Conservation (phyloP, 139 green algal species). For the Nannochloris sp. region DNA sequence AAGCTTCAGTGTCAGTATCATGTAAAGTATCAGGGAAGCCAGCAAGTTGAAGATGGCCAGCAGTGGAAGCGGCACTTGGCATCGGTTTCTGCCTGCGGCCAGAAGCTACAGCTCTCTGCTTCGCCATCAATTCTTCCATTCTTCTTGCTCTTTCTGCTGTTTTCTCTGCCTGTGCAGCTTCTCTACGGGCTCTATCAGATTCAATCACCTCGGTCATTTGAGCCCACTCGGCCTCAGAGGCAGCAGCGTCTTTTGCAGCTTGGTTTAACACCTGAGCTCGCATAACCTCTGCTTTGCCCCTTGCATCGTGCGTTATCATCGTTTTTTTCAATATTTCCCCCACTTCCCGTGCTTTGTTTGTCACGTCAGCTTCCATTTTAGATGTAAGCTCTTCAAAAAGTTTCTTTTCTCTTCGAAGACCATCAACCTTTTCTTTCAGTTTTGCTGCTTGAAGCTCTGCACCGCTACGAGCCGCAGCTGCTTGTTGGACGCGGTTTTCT, state of each 20-base stretch:
- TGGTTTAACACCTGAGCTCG: constrained; percentile 49
- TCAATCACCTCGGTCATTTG: constrained; percentile 80
- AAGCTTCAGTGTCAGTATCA: neutral
- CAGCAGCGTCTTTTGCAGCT: constrained; percentile 74
- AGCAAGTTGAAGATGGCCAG: too few species aligned
- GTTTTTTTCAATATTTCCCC: constrained; percentile 64
- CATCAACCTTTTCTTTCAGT: constrained; percentile 76
- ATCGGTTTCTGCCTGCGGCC: too few species aligned
- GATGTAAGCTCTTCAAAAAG: constrained; percentile 79
- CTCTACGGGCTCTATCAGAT: constrained; percentile 44
- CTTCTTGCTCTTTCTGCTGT: neutral
- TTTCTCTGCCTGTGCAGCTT: neutral
- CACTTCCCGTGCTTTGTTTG: constrained; percentile 71
- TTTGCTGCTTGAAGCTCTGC: neutral
- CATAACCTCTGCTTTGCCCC: constrained; percentile 48
- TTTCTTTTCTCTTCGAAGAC: constrained; percentile 72
- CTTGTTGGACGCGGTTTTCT: constrained; percentile 78
- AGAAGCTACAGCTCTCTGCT: neutral
- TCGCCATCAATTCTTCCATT: constrained; percentile 7
- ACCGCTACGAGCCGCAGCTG: neutral
- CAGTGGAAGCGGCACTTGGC: neutral
- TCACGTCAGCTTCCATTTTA: constrained; percentile 71
- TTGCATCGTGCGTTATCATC: constrained; percentile 49
- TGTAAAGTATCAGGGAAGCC: neutral
- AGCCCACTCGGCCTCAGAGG: constrained; percentile 80